Base-by-base conservation (phyloP, 129 eudicot species). In the Apium graveolens region DNA sequence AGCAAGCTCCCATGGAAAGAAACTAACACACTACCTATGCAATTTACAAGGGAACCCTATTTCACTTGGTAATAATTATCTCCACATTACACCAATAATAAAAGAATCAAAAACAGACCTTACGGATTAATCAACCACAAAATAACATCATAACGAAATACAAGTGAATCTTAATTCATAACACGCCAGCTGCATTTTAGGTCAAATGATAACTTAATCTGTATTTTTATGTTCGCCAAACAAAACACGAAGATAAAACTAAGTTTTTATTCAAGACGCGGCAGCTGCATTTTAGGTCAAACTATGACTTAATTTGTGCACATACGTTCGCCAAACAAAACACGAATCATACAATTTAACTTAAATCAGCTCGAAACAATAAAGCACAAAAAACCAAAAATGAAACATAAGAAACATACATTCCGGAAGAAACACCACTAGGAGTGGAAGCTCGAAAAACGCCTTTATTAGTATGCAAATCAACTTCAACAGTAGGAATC, bases 401-500 rank as follows among this genome's bases (percentile, higher is more conserved):
- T 44, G 3, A 14, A 42, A 73, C 43, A 39, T 7, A 41, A 7
- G 45, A 75, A 39, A 77, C 91, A 76, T 87, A 94, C 98, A 95
- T 85, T 80, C 96, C 97, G 63, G 97, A 85, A 39, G 99, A 87
- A 73, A 88, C 86, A 42, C 94, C 99, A 26, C 96, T 84, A 32
- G 99, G 99, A 44, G 86, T 92, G 31, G 99, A 90, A 86, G 94
- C 99, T 21, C 99, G 90, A 76, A 88, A 95, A 55, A 87, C 78
- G 81, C 99, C 99, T 86, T 95, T 95, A 76, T 95, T 95, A 43
- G 99, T 95, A 80, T 80, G 78, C 73, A 95, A 76, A 49, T 91
- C 99, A 77, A 91, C 99, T 81, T 95, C 99, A 74, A 95, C 97
- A 1, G 99, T 95, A 5, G 99, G 99, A 86, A 92, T 88, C 73